phyloP scores from a whole-genome alignment of 345 rosid species.

The Abelmoschus esculentus region DNA sequence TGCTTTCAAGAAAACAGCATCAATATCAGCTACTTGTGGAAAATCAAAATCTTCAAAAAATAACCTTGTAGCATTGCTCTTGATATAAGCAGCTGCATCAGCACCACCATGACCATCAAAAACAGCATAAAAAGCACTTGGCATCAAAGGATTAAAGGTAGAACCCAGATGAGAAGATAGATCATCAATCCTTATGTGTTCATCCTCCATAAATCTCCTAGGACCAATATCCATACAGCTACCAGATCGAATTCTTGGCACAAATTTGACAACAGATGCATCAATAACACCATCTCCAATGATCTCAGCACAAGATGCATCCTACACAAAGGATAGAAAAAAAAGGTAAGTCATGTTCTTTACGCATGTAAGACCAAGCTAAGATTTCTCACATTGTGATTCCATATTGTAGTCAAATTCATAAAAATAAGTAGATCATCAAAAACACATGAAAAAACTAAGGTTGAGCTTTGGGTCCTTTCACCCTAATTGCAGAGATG shows the following conservation, averaged over 20 bases:
- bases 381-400: not conserved
- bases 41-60: conserved; percentile 59
- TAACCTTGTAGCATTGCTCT: conserved; percentile 58
- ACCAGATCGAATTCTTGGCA: conserved; percentile 71
- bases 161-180: conserved; percentile 52
- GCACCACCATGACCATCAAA: conserved; percentile 95
- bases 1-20: conserved; percentile 36
- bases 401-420: not conserved
- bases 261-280: conserved; percentile 28
- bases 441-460: too few species aligned
- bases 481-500: too few species aligned
- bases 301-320: conserved; percentile 29
- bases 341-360: conserved; percentile 8
- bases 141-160: conserved; percentile 39
- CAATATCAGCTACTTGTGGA: conserved; percentile 44
- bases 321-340: conserved; percentile 21
- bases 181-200: conserved; percentile 72
- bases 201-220: conserved; percentile 74
- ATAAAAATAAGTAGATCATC: not conserved
- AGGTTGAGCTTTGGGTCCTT: too few species aligned
- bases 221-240: conserved; percentile 63
- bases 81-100: conserved; percentile 73
- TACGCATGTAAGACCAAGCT: not conserved
- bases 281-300: conserved; percentile 22
- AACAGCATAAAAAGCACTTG: conserved; percentile 83